Evolutionary conservation across 495 filamentous ascomycete genomes (phyloP), one percentile per base, ranked within the genome.

Genomic region (Penicillium verhagenii): DNA sequence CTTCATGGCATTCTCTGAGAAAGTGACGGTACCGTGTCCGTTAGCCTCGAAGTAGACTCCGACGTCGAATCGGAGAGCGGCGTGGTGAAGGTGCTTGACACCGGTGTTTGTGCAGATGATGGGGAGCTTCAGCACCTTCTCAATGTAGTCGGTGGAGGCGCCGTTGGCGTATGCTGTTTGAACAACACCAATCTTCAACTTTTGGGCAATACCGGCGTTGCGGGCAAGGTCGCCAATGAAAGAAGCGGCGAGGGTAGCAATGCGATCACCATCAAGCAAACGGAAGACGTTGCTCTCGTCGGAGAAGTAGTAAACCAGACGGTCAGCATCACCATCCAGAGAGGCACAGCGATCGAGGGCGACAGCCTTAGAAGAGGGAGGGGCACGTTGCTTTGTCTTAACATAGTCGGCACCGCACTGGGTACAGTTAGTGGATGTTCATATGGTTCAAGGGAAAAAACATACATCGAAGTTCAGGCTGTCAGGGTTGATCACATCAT

Each of bases 21-120:
- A 98, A 35, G 96, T 84, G 21, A 97, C 90, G 21, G 94, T 98
- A 50, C 94, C 94, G 70, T 98, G 94, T 45, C 94, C 94, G 64
- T 98, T 98, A 46, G 94, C 94, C 73, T 98, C 94, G 64, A 98
- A 98, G 73, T 98, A 98, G 49, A 97, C 91, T 38, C 94, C 94
- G 47, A 96, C 86, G 64, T 97, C 95, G 61, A 91, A 95, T 20
- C 86, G 87, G 50, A 88, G 82, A 25, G 94, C 94, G 14, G 90
- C 94, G 66, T 97, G 95, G 73, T 98, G 94, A 37, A 98, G 87
- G 68, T 96, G 86, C 78, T 98, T 98, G 40, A 98, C 95, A 63
- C 94, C 94, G 2, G 94, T 98, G 39, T 90, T 84, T 11, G 94
- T 97, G 81, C 90, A 97, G 50, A 93, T 84, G 19, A 94, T 90